These are phyloP conservation scores for Globisporangium rhizosaccharum DNA, from an alignment of 352 stramenopile genomes.

Conservation along the genomic window DNA sequence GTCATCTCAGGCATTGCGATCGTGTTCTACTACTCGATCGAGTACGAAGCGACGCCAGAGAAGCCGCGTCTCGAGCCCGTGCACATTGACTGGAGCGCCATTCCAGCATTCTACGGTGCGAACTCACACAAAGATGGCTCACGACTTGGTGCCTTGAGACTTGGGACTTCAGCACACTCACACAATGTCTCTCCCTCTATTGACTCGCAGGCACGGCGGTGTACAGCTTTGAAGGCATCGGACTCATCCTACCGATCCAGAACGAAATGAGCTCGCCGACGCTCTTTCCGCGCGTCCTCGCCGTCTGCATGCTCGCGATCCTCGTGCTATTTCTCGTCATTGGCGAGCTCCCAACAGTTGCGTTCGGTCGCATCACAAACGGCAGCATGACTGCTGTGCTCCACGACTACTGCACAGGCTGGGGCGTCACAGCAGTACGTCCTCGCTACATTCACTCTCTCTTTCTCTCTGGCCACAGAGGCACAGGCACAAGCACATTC, in stretches of 20 bases:
- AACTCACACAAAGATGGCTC: no score
- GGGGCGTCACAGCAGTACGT: conserved; percentile 52
- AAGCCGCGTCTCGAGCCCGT: conserved; percentile 17
- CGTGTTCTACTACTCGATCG: conserved; percentile 78
- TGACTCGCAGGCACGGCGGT: conserved; percentile 48
- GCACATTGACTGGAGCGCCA: conserved; percentile 27
- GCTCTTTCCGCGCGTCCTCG: conserved; percentile 51
- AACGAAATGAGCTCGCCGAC: conserved; percentile 66
- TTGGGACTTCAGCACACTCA: no score
- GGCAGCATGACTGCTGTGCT: conserved; percentile 78
- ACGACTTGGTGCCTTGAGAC: no score
- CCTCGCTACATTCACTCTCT: not conserved
- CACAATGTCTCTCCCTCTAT: not conserved
- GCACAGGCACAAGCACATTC: no score
- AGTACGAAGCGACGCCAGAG: conserved; percentile 40
- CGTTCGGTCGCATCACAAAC: conserved; percentile 65
- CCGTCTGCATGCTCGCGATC: conserved; percentile 55
- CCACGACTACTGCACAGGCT: conserved; percentile 64
- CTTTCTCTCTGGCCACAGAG: no score
- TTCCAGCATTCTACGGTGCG: conserved; percentile 65
- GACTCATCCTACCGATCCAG: conserved; percentile 69
- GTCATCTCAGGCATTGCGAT: conserved; percentile 67
- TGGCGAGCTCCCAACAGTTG: conserved; percentile 57
- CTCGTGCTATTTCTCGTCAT: conserved; percentile 75
- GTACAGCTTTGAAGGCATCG: conserved; percentile 81